Evolutionary conservation across 83 land plant genomes (phyloP), one percentile per base, ranked within the genome.

Genomic region (Picea engelmannii): DNA sequence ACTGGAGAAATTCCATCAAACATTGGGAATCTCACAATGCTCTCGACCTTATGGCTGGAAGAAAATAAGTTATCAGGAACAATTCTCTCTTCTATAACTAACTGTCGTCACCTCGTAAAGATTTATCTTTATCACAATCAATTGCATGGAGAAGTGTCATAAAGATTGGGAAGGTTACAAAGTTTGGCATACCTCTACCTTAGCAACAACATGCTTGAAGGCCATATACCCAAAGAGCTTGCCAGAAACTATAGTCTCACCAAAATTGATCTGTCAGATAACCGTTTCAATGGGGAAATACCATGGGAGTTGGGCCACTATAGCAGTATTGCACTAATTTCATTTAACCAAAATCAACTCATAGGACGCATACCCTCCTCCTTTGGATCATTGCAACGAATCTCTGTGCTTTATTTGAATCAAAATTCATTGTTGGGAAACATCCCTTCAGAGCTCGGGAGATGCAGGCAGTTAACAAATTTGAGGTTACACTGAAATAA

Each of bases 171-270:
- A 27, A 66, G 66, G 24, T 81, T 91, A 77, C 59, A 69, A 40
- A 87, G 85, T 62, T 84, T 95, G 44, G 84, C 79, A 78, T 31
- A 87, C 68, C 71, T 95, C 1, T 92, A 91, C 11, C 65, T 90
- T 11, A 87, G 91, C 15, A 86, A 87, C 76, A 95, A 93, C 68
- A 80, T 69, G 40, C 79, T 95, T 15, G 68, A 82, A 58, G 94
- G 94, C 3, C 5, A 31, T 5, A 76, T 95, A 42, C 96, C 98
- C 12, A 17, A 8, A 21, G 86, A 87, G 66, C 80, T 93, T 47
- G 76, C 23, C 31, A 85, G 87, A 2, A 74, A 31, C 15, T 89
- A 89, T 73, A 83, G 69, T 8, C 64, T 90, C 80, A 12, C 65
- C 4, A 2, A 24, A 17, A 27, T 91, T 49, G 81, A 35, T 35